phyloP scores from a whole-genome alignment of 1,284 basidiomycete species.

The Lignosus rhinocerotis region DNA sequence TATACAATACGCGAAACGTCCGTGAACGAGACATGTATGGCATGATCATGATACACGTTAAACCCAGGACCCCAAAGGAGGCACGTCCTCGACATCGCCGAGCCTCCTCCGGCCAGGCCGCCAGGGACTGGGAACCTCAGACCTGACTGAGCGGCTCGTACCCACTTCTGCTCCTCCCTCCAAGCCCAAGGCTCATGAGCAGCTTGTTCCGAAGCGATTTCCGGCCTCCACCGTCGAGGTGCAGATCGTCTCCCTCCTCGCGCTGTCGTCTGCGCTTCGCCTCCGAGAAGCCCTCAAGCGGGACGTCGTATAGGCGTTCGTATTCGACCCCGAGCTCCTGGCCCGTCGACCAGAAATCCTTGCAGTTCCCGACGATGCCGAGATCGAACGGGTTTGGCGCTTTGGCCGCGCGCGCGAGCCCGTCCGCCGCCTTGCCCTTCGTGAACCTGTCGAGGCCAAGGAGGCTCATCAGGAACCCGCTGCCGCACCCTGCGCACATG shows the following conservation, averaged over 20 bases:
- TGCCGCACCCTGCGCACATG: slow-evolving; percentile 40
- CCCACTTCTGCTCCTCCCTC: slow-evolving; percentile 46
- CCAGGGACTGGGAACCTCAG: slow-evolving; percentile 15
- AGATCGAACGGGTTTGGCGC: slow-evolving; percentile 93
- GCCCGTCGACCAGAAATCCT: slow-evolving; percentile 93
- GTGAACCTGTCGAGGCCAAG: slow-evolving; percentile 95
- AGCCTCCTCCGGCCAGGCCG: too few relatives aligned
- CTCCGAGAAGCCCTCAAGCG: slow-evolving; percentile 77
- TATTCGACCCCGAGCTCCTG: slow-evolving; percentile 89
- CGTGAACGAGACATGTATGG: background rate
- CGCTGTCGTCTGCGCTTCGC: slow-evolving; percentile 57
- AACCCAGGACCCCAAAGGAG: too few relatives aligned
- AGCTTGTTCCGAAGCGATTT: slow-evolving; percentile 46
- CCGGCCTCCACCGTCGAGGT: slow-evolving; percentile 33
- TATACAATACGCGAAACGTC: slow-evolving; percentile 1
- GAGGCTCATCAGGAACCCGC: slow-evolving; percentile 81
- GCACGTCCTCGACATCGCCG: too few relatives aligned
- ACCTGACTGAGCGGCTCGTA: slow-evolving; percentile 68
- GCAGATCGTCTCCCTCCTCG: slow-evolving; percentile 56
- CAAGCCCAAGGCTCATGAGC: slow-evolving; percentile 52
- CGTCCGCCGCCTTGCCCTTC: slow-evolving; percentile 83
- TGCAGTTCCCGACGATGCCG: slow-evolving; percentile 84
- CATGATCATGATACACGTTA: slow-evolving; percentile 4
- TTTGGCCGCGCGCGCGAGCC: slow-evolving; percentile 66
- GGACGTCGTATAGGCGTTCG: slow-evolving; percentile 87